Evolutionary conservation across 768 basidiomycete species (phyloP).

Genomic region (Coprinellus micaceus): DNA sequence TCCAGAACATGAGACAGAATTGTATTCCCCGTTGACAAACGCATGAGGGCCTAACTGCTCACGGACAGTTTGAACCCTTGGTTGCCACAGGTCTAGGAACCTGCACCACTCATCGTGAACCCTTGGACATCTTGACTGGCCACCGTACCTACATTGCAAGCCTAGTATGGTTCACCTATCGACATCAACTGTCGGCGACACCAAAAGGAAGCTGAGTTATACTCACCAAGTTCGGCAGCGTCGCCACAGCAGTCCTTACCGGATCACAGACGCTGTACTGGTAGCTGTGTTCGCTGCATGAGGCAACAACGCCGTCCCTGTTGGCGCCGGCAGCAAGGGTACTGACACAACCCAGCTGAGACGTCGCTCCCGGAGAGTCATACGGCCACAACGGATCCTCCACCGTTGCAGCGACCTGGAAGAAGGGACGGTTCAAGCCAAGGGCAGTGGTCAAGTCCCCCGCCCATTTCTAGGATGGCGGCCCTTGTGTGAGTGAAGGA

Average conservation of each 20-base stretch:
- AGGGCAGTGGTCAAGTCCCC: constrained; percentile 37
- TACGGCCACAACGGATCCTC: constrained; percentile 53
- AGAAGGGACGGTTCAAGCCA: constrained; percentile 32
- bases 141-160: constrained; percentile 37
- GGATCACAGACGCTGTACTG: constrained; percentile 50
- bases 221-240: constrained; percentile 45
- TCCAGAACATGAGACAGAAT: constrained; percentile 53
- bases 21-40: constrained; percentile 55
- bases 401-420: constrained; percentile 48
- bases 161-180: constrained; percentile 51
- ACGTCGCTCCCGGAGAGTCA: constrained; percentile 37
- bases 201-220: not conserved
- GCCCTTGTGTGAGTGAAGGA: no score
- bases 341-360: constrained; percentile 46
- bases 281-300: constrained; percentile 53
- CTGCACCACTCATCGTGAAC: no score
- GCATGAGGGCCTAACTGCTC: constrained; percentile 44
- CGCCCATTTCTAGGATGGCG: constrained; percentile 39
- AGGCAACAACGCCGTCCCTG: constrained; percentile 36
- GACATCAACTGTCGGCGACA: not conserved
- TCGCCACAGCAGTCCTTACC: constrained; percentile 41
- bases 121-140: no score
- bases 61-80: constrained; percentile 44
- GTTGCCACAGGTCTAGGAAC: constrained; percentile 55
- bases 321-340: constrained; percentile 46